Percentiles rank a stretch among this genome's conserved stretches.
Conservation (phyloP, 441 rosid species). For the Pelargonium cotyledonis region DNA sequence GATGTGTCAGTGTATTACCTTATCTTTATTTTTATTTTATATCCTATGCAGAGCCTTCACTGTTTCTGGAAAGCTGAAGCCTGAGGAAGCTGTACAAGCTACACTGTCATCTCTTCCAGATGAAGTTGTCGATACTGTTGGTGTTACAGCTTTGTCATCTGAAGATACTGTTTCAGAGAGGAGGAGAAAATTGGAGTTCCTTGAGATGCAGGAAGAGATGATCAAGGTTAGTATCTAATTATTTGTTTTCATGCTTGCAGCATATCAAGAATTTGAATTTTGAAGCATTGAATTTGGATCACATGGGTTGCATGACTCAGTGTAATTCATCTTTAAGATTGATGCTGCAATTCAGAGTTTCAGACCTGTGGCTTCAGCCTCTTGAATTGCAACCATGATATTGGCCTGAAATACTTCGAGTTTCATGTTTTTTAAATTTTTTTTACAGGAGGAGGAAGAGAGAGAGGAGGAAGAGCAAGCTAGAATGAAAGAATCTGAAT, state of each 20-base stretch:
- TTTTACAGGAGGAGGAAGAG: slow-evolving; percentile 77
- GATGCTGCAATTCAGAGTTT: neutral
- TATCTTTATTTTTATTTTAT: neutral
- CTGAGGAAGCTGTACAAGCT: slow-evolving; percentile 86
- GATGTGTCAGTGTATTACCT: neutral
- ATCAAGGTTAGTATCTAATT: slow-evolving; percentile 15
- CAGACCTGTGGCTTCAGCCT: neutral
- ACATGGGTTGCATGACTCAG: neutral
- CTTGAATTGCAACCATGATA: neutral
- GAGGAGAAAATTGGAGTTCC: slow-evolving; percentile 81
- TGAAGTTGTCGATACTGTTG: slow-evolving; percentile 93
- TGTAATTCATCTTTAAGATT: neutral
- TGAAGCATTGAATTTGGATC: neutral
- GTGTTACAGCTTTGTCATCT: slow-evolving; percentile 75
- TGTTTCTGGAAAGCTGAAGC: slow-evolving; percentile 72
- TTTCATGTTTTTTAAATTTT: neutral
- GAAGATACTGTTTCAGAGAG: slow-evolving; percentile 89
- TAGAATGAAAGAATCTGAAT: slow-evolving; percentile 48
- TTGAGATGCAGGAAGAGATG: slow-evolving; percentile 86
- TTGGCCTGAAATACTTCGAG: neutral
- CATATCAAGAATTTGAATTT: neutral
- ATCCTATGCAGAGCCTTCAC: slow-evolving; percentile 58
- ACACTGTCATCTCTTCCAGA: slow-evolving; percentile 93
- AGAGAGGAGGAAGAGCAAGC: slow-evolving; percentile 70
- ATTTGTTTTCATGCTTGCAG: neutral